Percentiles rank a stretch among this genome's conserved stretches.
phyloP scores from a whole-genome alignment of 768 basidiomycete genomes.

The Lyophyllum shimeji region DNA sequence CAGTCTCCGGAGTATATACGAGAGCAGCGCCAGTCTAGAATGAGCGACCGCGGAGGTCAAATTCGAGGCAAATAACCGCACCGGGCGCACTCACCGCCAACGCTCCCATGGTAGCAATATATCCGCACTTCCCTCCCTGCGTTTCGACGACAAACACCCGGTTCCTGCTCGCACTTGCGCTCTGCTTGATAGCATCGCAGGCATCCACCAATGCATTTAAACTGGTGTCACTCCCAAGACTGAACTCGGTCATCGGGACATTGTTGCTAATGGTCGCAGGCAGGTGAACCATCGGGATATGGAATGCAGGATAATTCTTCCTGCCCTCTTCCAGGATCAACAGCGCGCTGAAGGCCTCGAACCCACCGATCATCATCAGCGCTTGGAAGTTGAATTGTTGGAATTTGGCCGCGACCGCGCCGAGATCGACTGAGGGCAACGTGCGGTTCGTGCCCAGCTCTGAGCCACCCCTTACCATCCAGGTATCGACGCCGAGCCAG shows the following conservation, averaged over 20 bases:
- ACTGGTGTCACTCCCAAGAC: slow-evolving; percentile 94
- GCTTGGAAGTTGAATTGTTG: slow-evolving; percentile 80
- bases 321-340: slow-evolving; percentile 77
- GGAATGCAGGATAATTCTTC: slow-evolving; percentile 85
- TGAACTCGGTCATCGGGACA: slow-evolving; percentile 95
- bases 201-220: slow-evolving; percentile 97
- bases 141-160: slow-evolving; percentile 98
- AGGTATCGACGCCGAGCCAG: slow-evolving; percentile 96
- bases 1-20: slow-evolving; percentile 92
- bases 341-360: slow-evolving; percentile 88
- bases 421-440: slow-evolving; percentile 84
- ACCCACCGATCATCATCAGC: slow-evolving; percentile 90
- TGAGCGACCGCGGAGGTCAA: background rate
- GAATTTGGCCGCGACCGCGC: slow-evolving; percentile 87
- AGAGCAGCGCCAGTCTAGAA: slow-evolving; percentile 83
- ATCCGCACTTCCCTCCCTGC: slow-evolving; percentile 96
- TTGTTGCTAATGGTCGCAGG: slow-evolving; percentile 99
- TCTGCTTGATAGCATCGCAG: slow-evolving; percentile 98
- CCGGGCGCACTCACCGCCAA: slow-evolving; percentile 68
- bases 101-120: slow-evolving; percentile 93
- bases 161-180: slow-evolving; percentile 93
- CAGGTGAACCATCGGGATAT: slow-evolving; percentile 93
- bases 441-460: slow-evolving; percentile 96
- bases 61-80: slow-evolving; percentile 1
- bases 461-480: slow-evolving; percentile 95